A percentile compares a stretch with the other conserved stretches of the same genome.
Conservation (phyloP, 2,329 filamentous ascomycete species). For the Fusarium odoratissimum region DNA sequence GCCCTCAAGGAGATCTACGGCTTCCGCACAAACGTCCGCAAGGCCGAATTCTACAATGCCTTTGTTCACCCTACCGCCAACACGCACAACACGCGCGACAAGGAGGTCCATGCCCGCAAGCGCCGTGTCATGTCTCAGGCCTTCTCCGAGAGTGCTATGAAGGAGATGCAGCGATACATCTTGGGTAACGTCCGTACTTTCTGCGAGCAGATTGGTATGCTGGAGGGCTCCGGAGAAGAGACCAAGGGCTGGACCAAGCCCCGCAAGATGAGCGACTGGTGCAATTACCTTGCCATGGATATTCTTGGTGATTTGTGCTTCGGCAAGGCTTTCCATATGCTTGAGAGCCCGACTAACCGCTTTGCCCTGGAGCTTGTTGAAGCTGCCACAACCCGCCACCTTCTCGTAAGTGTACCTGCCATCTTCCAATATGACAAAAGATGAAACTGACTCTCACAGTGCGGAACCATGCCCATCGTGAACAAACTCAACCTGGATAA, state of each 20-base stretch:
- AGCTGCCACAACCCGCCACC: conserved; percentile 74
- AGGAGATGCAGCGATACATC: conserved; percentile 76
- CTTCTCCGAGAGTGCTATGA: conserved; percentile 74
- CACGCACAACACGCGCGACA: conserved; percentile 79
- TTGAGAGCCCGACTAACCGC: conserved; percentile 69
- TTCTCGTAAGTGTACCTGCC: conserved; percentile 66
- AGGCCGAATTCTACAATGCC: conserved; percentile 78
- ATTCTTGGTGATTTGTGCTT: conserved; percentile 71
- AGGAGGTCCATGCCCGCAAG: conserved; percentile 76
- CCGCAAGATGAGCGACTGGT: conserved; percentile 73
- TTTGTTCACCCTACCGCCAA: conserved; percentile 78
- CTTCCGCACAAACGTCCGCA: conserved; percentile 71
- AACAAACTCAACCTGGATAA: conserved; percentile 75
- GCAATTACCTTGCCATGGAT: conserved; percentile 71
- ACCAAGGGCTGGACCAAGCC: conserved; percentile 67
- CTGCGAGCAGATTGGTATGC: conserved; percentile 65
- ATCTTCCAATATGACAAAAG: background rate
- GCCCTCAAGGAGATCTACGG: conserved; percentile 76
- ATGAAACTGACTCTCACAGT: conserved; percentile 56
- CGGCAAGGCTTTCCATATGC: conserved; percentile 72
- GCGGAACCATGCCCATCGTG: conserved; percentile 77
- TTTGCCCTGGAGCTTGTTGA: conserved; percentile 76
- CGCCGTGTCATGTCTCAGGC: conserved; percentile 77
- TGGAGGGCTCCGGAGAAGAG: conserved; percentile 57
- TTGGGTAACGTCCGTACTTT: conserved; percentile 74